A percentile compares a stretch with the other conserved stretches of the same genome.
Evolutionary conservation across 2,329 filamentous ascomycete genomes (phyloP).

Genomic region (Fusarium chlamydosporum): DNA sequence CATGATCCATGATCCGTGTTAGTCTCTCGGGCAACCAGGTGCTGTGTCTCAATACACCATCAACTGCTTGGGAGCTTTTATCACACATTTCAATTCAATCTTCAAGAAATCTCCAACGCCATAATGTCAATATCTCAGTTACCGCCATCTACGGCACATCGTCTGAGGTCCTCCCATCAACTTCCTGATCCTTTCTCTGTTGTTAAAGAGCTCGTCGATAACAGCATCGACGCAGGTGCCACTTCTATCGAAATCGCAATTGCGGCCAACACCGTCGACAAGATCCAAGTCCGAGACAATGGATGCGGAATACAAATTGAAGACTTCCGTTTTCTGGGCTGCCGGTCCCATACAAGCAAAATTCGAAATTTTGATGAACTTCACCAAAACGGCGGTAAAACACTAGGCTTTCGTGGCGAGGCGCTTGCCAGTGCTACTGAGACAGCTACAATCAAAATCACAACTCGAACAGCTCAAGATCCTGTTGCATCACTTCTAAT

Average conservation of each 20-base stretch:
- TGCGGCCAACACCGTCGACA: constrained; percentile 75
- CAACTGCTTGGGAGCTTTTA: constrained; percentile 24
- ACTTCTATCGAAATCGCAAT: constrained; percentile 75
- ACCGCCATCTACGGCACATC: constrained; percentile 63
- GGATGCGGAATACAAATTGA: constrained; percentile 76
- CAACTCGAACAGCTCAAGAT: constrained; percentile 74
- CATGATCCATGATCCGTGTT: constrained; percentile 44
- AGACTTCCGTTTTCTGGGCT: constrained; percentile 74
- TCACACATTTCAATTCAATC: constrained; percentile 29
- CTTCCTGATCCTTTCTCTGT: constrained; percentile 72
- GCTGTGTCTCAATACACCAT: constrained; percentile 40
- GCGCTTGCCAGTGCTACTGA: constrained; percentile 76
- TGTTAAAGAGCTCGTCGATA: constrained; percentile 84
- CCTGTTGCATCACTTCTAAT: constrained; percentile 67
- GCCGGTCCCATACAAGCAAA: constrained; percentile 81
- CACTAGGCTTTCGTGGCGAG: constrained; percentile 82
- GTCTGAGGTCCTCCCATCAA: constrained; percentile 72
- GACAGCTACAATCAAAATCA: constrained; percentile 72
- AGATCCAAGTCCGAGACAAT: constrained; percentile 79
- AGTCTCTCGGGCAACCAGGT: constrained; percentile 47
- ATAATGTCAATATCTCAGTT: constrained; percentile 67
- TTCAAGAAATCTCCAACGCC: constrained; percentile 16
- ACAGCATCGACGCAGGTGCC: constrained; percentile 79
- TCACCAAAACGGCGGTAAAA: constrained; percentile 66
- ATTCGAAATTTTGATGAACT: constrained; percentile 75